phyloP scores from a whole-genome alignment of 129 eudicot species.

The Oenanthe sinensis region DNA sequence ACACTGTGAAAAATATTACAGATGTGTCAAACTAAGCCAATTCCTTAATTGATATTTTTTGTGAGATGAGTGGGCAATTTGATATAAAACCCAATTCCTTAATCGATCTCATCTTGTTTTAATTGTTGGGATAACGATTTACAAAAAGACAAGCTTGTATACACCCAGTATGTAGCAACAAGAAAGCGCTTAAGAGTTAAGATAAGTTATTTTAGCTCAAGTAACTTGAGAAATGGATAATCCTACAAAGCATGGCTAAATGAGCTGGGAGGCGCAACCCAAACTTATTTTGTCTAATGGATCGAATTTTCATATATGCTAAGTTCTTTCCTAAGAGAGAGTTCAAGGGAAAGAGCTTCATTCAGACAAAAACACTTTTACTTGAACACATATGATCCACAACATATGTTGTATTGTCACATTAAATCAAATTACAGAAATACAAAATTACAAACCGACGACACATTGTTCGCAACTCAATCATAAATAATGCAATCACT shows the following conservation, averaged over 20 bases:
- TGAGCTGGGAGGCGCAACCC: neutral
- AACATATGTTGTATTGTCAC: neutral
- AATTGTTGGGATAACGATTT: neutral
- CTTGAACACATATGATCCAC: neutral
- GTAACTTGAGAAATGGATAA: neutral
- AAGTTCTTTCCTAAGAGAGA: neutral
- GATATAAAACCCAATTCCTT: too few species aligned
- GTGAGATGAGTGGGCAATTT: too few species aligned
- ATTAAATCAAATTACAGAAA: neutral
- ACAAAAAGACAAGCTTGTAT: neutral
- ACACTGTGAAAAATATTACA: neutral
- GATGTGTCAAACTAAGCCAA: neutral
- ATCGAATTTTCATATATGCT: neutral
- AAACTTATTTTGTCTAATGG: neutral
- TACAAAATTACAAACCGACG: neutral
- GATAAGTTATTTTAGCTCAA: neutral
- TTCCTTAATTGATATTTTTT: too few species aligned
- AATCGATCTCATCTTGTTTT: neutral
- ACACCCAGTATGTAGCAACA: neutral
- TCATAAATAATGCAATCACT: neutral
- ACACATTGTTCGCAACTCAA: neutral
- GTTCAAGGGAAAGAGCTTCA: neutral
- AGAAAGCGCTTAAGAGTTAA: too few species aligned
- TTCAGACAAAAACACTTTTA: neutral
- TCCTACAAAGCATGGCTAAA: neutral